Base-by-base conservation (phyloP, 2,329 filamentous ascomycete genomes). In the Diaporthe citri region DNA sequence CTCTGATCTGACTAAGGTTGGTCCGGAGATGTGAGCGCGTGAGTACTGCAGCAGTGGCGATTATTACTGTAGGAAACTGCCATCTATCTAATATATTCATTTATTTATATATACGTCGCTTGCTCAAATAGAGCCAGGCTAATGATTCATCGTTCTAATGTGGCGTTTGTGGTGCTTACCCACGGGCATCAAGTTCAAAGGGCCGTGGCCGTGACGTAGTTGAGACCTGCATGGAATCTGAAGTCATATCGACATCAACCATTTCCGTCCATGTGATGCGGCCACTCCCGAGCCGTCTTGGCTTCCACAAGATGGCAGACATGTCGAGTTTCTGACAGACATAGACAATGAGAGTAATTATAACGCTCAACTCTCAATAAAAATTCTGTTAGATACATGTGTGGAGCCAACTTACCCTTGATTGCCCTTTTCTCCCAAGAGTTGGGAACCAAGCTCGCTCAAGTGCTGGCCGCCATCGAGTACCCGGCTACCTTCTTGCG, bases 101-200 rank as follows among this genome's bases (percentile, higher is more conserved):
- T 52, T 10, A 12, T 17, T 67, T 25, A 36, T n/a, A 28, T 39
- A 22, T 12, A 2, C 8, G 4, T 25, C 7, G 22, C 17, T 25
- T 52, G 22, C 20, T 51, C 13, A 1, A 8, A 22, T 2, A 3
- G 20, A 52, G 10, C 7, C 22, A 51, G 31, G 6, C 4, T 39
- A 51, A 67, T 67, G 62, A 67, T 67, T 67, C 62, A 67, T 67
- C 62, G 46, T 25, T 67, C 31, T 67, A 62, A 6, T 6, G 62
- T 67, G 62, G 46, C 62, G 62, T 17, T 39, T 28, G 13, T 67
- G 43, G 28, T 36, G 62, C 43, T 52, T 52, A 46, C 22, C 4
- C 22, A 34, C 12, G 31, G 20, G 28, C 13, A 51, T 10, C 31
- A 17, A 36, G 13, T 51, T 28, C 62, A 36, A 39, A 39, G 43